Conservation (phyloP, 495 filamentous ascomycete genomes). For the Lichenothelia convexa region DNA sequence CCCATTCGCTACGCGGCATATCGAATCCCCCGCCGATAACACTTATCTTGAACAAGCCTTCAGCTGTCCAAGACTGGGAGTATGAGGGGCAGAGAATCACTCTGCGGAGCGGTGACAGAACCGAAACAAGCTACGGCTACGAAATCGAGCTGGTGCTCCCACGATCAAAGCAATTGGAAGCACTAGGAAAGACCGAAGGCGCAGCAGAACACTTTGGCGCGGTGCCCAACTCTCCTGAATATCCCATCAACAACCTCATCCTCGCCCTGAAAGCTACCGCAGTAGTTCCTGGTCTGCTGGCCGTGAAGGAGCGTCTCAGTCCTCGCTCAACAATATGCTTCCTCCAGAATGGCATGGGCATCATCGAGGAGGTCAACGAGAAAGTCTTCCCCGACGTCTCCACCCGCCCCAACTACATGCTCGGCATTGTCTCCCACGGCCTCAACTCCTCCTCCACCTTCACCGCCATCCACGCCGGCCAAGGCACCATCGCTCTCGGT, state of each 20-base stretch:
- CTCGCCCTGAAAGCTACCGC: constrained; percentile 44
- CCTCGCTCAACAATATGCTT: constrained; percentile 58
- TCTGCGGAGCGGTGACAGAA: constrained; percentile 18
- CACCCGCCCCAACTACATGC: constrained; percentile 52
- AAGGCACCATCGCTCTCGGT: constrained; percentile 43
- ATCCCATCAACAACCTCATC: constrained; percentile 41
- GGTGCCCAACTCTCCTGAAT: neutral
- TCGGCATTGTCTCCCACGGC: constrained; percentile 51
- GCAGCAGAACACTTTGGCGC: neutral
- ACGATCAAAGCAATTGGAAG: constrained; percentile 1
- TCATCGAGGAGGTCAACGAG: constrained; percentile 53
- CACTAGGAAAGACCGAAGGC: neutral
- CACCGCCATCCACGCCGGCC: constrained; percentile 41
- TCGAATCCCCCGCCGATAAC: constrained; percentile 41
- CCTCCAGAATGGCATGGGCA: constrained; percentile 67
- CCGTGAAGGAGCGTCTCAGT: constrained; percentile 47
- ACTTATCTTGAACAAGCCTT: constrained; percentile 31
- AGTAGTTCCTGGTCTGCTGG: constrained; percentile 35
- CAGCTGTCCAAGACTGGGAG: constrained; percentile 21
- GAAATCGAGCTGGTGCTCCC: constrained; percentile 30
- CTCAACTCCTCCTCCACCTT: constrained; percentile 36
- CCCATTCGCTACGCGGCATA: constrained; percentile 37
- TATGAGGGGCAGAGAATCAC: constrained; percentile 17
- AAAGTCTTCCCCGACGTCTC: constrained; percentile 44
- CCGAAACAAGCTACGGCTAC: constrained; percentile 26